Evolutionary conservation across 2,329 filamentous ascomycete species (phyloP), one percentile per base, ranked within the genome.

Genomic region (Ilyonectria robusta): DNA sequence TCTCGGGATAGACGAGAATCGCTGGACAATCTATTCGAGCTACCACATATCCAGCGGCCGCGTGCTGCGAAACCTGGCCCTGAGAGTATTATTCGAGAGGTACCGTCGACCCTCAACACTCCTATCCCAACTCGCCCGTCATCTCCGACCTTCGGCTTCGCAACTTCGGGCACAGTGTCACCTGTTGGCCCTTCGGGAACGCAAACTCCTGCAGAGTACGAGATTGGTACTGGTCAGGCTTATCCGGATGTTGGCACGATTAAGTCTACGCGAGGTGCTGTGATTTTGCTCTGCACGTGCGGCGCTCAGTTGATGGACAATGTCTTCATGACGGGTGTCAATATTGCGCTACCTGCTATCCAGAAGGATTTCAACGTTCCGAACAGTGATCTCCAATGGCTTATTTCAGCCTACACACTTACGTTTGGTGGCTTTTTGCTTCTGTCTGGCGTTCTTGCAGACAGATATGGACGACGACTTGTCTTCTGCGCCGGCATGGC

Each of bases 321-420:
- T 29, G 59, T 66, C 9, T 66, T 66, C 47, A 62, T 66, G 64
- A 66, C 64, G 8, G 59, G 64, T n/a, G 64, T 66, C 29, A 66
- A 66, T 15, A 66, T 66, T 37, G 64, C 64, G 1, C 31, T 66
- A 8, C 64, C 64, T 4, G 64, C 59, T 1, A 66, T 66, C 46
- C 64, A 66, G 11, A 66, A 62, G 15, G 64, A 66, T 29, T 66
- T 66, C 29, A 31, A 46, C 37, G 59, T 66, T 8, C 64, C 64
- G 3, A 66, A 48, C 29, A 54, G 23, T 6, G 64, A 66, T n/a
- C 21, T 66, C 3, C 61, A 57, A 31, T 64, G 50, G 65, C 51
- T 59, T 11, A 59, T 57, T 29, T 64, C 56, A 2, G 65, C 56
- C 15, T 64, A 65, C 29, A 64, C 55, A 6, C 50, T 67, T 3